Base-by-base conservation (phyloP, 176 grass and related monocot species). In the Musa acuminata region DNA sequence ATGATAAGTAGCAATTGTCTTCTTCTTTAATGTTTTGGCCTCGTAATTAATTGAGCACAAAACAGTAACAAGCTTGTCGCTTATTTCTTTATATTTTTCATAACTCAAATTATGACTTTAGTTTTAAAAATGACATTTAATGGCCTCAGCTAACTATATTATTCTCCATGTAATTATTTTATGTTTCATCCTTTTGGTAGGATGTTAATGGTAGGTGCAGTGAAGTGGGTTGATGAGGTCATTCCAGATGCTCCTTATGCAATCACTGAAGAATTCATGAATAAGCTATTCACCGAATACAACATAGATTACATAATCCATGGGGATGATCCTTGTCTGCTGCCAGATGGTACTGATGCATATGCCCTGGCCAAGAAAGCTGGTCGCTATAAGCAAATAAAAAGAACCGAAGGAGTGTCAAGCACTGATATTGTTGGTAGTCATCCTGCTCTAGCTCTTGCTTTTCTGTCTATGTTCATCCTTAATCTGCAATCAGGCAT, bases 241-340 rank as follows among this genome's bases (percentile, higher is more conserved):
- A 97, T 97, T 88, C 87, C 80, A 55, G 84, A 93, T 85, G 90
- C 90, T 21, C 90, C 94, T 78, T 93, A 91, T 84, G 87, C 94
- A 82, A 93, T 97, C 62, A 98, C 84, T 19, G 90, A 91, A 87
- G 87, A 98, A 43, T 93, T 91, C 77, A 93, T 93, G 88, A 80
- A 90, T 67, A 93, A 93, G 71, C 72, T 97, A 64, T 98, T 98
- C 58, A 85, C 74, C 52, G 86, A 93, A 16, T 97, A 97, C 77
- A 84, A 85, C 79, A 93, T 93, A 60, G 94, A 97, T 83, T 97
- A 97, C 70, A 91, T 97, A 72, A 93, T 97, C 76, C 94, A 97
- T 85, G 94, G 94, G 27, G 90, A 93, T n/a, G 94, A 98, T 89
- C 90, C 94, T 84, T 98, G 90, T 67, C 63, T 97, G 66, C 90